These are phyloP conservation scores for Cordyceps tenuipes DNA, from an alignment of 2,329 filamentous ascomycete species.

Conservation along the genomic window DNA sequence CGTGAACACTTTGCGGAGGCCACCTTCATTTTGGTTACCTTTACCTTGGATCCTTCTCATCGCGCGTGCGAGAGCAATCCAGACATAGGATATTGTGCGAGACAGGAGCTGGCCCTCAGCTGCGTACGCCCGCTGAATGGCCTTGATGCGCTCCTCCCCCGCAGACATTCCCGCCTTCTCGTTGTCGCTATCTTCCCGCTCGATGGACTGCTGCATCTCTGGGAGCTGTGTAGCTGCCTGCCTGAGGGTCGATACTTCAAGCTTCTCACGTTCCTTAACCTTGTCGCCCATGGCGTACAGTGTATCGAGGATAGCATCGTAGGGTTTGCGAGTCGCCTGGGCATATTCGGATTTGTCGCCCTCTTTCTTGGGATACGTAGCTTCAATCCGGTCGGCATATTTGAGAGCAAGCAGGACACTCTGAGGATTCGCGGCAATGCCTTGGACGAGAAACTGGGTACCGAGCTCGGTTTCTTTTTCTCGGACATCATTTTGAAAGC, in stretches of 20 bases:
- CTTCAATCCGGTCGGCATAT: conserved; percentile 79
- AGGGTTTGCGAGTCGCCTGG: conserved; percentile 71
- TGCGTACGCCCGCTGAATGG: conserved; percentile 58
- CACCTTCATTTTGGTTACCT: conserved; percentile 55
- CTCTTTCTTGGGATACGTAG: conserved; percentile 68
- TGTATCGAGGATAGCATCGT: conserved; percentile 72
- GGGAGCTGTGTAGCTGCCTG: conserved; percentile 37
- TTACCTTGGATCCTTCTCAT: conserved; percentile 93
- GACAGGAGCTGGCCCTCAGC: conserved; percentile 69
- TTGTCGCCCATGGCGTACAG: conserved; percentile 82
- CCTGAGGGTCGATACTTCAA: conserved; percentile 49
- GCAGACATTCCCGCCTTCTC: conserved; percentile 40
- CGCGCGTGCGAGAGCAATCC: conserved; percentile 89
- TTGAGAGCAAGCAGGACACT: conserved; percentile 86
- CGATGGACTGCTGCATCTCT: conserved; percentile 29
- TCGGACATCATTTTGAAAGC: conserved; percentile 64
- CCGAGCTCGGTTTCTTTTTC: conserved; percentile 55
- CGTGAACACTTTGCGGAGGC: conserved; percentile 79
- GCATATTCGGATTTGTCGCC: conserved; percentile 70
- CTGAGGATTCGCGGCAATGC: conserved; percentile 84
- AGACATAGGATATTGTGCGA: conserved; percentile 81
- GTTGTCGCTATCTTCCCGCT: conserved; percentile 43
- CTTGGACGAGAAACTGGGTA: conserved; percentile 70
- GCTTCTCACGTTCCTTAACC: conserved; percentile 53
- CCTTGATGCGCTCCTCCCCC: conserved; percentile 55